Percentiles rank a stretch among this genome's conserved stretches.
Conservation (phyloP, 148 eudicot genomes). For the Suaeda aralocaspica region DNA sequence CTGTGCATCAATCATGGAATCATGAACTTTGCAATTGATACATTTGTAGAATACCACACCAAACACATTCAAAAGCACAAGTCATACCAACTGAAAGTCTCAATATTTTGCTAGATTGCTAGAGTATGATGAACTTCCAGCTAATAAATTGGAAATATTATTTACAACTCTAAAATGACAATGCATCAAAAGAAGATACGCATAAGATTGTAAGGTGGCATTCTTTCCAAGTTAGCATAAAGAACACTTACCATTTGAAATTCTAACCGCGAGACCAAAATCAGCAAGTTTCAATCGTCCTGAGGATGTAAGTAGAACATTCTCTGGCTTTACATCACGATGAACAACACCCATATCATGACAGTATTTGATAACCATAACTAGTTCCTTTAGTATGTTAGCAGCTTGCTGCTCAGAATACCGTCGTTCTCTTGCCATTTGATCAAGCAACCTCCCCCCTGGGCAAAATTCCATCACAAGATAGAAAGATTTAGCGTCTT, state of each 20-base stretch:
- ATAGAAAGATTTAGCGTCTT: slow-evolving; percentile 54
- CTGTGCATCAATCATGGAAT: neutral
- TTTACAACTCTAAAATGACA: neutral
- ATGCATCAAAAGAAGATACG: neutral
- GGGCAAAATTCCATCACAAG: slow-evolving; percentile 76
- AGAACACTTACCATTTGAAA: slow-evolving; percentile 35
- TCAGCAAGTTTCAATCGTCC: slow-evolving; percentile 72
- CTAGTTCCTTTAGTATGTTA: slow-evolving; percentile 48
- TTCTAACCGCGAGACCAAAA: slow-evolving; percentile 62
- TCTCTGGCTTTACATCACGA: slow-evolving; percentile 73
- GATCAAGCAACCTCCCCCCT: slow-evolving; percentile 66
- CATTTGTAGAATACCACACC: neutral
- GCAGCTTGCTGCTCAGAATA: slow-evolving; percentile 61
- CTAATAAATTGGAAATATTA: neutral
- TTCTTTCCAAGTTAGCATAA: neutral
- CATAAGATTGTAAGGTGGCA: neutral
- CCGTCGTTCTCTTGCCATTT: slow-evolving; percentile 51
- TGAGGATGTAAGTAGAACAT: slow-evolving; percentile 55
- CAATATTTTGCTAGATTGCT: neutral
- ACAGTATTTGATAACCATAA: slow-evolving; percentile 61
- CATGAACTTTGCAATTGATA: neutral
- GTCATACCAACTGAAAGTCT: neutral
- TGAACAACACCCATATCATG: slow-evolving; percentile 87
- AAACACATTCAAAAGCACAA: neutral
- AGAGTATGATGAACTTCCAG: neutral